phyloP scores from a whole-genome alignment of 352 stramenopile genomes.

The Pythium periplocum region DNA sequence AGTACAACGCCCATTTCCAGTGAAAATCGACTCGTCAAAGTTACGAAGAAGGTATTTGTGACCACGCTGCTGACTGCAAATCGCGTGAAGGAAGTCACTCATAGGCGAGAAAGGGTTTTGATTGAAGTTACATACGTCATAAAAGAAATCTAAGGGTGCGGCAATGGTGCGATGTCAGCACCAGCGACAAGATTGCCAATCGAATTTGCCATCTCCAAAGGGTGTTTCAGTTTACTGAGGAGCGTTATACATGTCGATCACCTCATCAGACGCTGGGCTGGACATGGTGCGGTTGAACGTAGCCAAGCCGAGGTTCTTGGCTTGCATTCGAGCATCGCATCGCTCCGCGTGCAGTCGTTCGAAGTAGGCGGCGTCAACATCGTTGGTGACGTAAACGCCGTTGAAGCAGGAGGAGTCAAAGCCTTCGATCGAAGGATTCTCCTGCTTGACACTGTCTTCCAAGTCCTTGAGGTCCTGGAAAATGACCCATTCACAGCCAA shows the following conservation, averaged over 20 bases:
- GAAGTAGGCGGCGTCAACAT: conserved; percentile 86
- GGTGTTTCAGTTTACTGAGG: conserved; percentile 42
- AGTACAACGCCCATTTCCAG: conserved; percentile 65
- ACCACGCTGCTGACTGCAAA: no score
- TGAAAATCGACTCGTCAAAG: conserved; percentile 16
- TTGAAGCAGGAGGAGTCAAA: conserved; percentile 98
- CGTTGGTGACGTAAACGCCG: conserved; percentile 94
- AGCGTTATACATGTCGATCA: conserved; percentile 88
- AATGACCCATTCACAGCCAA: conserved; percentile 95
- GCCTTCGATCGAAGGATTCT: conserved; percentile 54
- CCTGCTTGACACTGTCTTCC: conserved; percentile 78
- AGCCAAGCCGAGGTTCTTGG: conserved; percentile 79
- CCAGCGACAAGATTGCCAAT: no score
- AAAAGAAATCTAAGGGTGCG: conserved; percentile 19
- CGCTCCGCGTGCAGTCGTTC: conserved; percentile 71
- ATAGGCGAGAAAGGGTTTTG: no score
- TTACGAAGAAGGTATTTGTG: no score
- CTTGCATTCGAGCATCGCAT: conserved; percentile 77
- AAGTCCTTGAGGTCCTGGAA: conserved; percentile 92
- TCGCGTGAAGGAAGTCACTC: no score
- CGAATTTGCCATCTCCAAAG: no score
- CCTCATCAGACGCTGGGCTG: conserved; percentile 73
- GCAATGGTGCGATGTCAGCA: background rate
- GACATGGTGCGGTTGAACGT: conserved; percentile 76
- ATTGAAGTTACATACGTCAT: conserved; percentile 6